Percentiles rank a stretch among this genome's conserved stretches.
Evolutionary conservation across 2,329 filamentous ascomycete species (phyloP).

Genomic region (Phialemoniopsis sp.): DNA sequence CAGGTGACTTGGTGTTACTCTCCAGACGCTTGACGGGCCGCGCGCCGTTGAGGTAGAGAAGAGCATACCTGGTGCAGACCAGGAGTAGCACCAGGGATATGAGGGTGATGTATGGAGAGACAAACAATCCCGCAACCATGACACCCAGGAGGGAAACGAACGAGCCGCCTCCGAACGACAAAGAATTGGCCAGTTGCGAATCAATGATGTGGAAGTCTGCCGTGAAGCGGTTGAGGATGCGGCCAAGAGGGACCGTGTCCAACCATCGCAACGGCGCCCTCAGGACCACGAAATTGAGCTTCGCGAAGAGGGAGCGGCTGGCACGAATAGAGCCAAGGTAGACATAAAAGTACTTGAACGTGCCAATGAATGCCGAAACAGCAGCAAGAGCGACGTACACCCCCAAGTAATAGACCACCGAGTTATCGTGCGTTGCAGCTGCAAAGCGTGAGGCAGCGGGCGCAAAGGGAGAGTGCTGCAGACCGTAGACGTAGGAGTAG

Average conservation of each 20-base stretch:
- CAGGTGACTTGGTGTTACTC: constrained; percentile 71
- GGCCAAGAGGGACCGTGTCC: constrained; percentile 73
- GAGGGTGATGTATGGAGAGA: constrained; percentile 63
- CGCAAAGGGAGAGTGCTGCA: constrained; percentile 38
- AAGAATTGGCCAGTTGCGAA: constrained; percentile 58
- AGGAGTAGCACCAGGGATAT: constrained; percentile 54
- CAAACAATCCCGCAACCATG: constrained; percentile 62
- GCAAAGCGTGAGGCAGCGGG: constrained; percentile 26
- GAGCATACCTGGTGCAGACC: constrained; percentile 53
- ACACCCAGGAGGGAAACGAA: constrained; percentile 61
- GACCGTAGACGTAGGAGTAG: constrained; percentile 38
- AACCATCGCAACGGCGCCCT: constrained; percentile 74
- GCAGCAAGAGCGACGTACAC: constrained; percentile 63
- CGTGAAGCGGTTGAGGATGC: constrained; percentile 75
- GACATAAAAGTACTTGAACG: constrained; percentile 58
- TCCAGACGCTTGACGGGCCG: constrained; percentile 75
- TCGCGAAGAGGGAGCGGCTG: constrained; percentile 64
- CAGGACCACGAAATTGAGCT: constrained; percentile 62
- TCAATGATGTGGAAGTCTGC: constrained; percentile 74
- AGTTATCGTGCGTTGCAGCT: constrained; percentile 24
- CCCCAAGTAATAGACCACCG: constrained; percentile 59
- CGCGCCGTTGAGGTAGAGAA: constrained; percentile 64
- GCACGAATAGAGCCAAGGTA: constrained; percentile 64
- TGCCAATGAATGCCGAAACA: constrained; percentile 52
- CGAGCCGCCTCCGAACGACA: constrained; percentile 57